A percentile compares a stretch with the other conserved stretches of the same genome.
These are phyloP conservation scores for Hibiscus mutabilis DNA, from an alignment of 345 rosid genomes.

Conservation along the genomic window DNA sequence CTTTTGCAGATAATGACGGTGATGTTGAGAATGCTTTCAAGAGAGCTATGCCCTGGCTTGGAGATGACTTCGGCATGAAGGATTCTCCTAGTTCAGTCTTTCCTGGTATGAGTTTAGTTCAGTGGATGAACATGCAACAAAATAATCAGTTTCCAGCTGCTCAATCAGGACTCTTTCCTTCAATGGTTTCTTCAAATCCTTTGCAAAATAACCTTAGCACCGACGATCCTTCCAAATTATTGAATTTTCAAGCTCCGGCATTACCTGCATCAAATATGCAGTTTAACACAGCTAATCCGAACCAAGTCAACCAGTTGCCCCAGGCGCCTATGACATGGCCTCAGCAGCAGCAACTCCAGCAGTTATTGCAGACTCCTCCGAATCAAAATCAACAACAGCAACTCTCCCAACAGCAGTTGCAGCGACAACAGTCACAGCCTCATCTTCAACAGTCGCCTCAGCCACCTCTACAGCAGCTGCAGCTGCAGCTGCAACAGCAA, in stretches of 20 bases:
- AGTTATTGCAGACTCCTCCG: conserved; percentile 29
- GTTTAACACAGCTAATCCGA: conserved; percentile 54
- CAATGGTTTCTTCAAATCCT: conserved; percentile 43
- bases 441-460: not conserved
- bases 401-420: conserved; percentile 31
- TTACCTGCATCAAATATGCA: conserved; percentile 47
- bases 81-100: conserved; percentile 66
- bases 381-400: conserved; percentile 33
- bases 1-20: conserved; percentile 68
- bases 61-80: conserved; percentile 87
- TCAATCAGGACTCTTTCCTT: conserved; percentile 56
- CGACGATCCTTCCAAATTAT: conserved; percentile 75
- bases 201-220: conserved; percentile 47
- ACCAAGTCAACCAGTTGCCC: conserved; percentile 51
- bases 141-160: conserved; percentile 61
- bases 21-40: conserved; percentile 84
- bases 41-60: conserved; percentile 95
- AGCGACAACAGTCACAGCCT: conserved; percentile 15
- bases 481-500: conserved; percentile 27
- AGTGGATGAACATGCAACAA: conserved; percentile 99
- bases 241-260: conserved; percentile 72
- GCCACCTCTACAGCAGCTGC: conserved; percentile 13
- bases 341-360: conserved; percentile 67
- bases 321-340: conserved; percentile 52
- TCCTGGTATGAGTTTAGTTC: conserved; percentile 88